phyloP scores from a whole-genome alignment of 129 eudicot genomes.

The Escallonia rubra region DNA sequence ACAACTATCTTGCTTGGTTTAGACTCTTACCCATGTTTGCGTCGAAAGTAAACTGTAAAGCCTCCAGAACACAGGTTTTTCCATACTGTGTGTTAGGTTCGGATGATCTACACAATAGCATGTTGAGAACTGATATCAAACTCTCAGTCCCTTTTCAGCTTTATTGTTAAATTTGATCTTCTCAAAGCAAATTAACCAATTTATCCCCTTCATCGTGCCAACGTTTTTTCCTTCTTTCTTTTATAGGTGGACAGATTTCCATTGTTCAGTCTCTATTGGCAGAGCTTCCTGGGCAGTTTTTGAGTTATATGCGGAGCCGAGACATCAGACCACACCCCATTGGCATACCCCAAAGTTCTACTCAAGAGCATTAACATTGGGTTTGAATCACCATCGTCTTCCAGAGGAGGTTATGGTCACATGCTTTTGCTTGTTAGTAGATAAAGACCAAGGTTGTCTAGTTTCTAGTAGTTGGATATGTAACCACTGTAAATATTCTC shows the following conservation, averaged over 20 bases:
- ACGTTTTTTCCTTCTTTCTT: neutral
- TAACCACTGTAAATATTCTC: no score
- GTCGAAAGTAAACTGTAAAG: no score
- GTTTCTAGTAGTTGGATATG: neutral
- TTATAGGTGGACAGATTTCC: slow-evolving; percentile 35
- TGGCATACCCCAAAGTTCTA: neutral
- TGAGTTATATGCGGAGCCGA: slow-evolving; percentile 44
- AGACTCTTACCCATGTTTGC: neutral
- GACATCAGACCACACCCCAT: slow-evolving; percentile 28
- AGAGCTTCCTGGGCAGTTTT: slow-evolving; percentile 49
- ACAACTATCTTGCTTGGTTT: no score
- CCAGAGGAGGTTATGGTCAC: neutral
- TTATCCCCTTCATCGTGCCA: neutral
- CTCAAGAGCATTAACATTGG: neutral
- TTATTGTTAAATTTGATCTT: neutral
- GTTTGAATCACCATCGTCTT: neutral
- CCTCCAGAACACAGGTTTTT: neutral
- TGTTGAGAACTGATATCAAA: neutral
- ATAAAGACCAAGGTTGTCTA: neutral
- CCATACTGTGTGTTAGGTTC: neutral
- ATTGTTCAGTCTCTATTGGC: slow-evolving; percentile 45
- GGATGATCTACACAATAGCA: neutral
- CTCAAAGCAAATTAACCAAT: neutral
- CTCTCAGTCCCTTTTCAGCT: neutral
- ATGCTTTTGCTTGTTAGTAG: no score